phyloP scores from a whole-genome alignment of 768 basidiomycete species.

The Tubosaeta sp. region DNA sequence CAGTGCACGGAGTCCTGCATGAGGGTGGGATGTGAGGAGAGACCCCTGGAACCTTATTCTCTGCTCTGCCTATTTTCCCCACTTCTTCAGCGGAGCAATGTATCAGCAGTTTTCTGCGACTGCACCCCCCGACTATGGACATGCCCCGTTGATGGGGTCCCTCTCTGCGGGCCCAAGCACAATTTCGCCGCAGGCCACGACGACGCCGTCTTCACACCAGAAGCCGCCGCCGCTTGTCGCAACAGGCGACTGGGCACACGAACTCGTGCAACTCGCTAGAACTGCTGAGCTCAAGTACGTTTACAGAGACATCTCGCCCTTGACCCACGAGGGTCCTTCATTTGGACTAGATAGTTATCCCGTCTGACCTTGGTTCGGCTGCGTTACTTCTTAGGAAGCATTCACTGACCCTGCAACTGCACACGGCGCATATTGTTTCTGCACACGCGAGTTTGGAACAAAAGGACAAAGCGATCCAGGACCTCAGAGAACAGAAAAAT shows the following conservation, averaged over 20 bases:
- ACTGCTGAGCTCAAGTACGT: slow-evolving; percentile 85
- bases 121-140: slow-evolving; percentile 33
- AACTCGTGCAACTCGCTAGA: slow-evolving; percentile 81
- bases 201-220: slow-evolving; percentile 19
- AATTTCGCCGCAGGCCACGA: slow-evolving; percentile 29
- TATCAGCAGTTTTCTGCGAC: slow-evolving; percentile 34
- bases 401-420: slow-evolving; percentile 76
- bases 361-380: slow-evolving; percentile 7
- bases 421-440: slow-evolving; percentile 83
- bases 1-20: slow-evolving; percentile 27
- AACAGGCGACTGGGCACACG: slow-evolving; percentile 83
- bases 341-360: not conserved
- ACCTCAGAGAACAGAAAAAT: slow-evolving; percentile 80
- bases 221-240: slow-evolving; percentile 59
- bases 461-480: slow-evolving; percentile 74
- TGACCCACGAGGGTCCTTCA: not conserved
- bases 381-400: slow-evolving; percentile 55
- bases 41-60: slow-evolving; percentile 31
- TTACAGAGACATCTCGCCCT: not conserved
- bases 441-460: slow-evolving; percentile 77
- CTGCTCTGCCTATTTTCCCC: slow-evolving; percentile 20
- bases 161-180: slow-evolving; percentile 32
- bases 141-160: slow-evolving; percentile 28
- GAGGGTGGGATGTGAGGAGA: not conserved
- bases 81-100: slow-evolving; percentile 25